Base-by-base conservation (phyloP, 257 asterid species). In the Mitragyna speciosa region DNA sequence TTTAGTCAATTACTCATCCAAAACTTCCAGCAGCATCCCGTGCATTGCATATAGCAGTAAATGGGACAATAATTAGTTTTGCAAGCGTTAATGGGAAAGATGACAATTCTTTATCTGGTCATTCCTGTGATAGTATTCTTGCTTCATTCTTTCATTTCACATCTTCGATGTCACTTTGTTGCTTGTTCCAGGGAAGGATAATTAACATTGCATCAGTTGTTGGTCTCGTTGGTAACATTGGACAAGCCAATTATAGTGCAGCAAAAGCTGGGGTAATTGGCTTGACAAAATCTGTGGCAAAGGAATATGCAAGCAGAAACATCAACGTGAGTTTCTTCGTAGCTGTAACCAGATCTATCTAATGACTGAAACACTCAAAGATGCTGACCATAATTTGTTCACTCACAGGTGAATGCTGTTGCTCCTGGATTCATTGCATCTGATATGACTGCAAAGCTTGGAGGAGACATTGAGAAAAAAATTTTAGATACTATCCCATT, bases 261-360 rank as follows among this genome's bases (percentile, higher is more conserved):
- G 98, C 98, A 84, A 94, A 96, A 89, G 99, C 98, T 12, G 98
- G 98, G 70, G 97, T 96, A 36, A 91, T 96, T 87, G 99, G 99
- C 76, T 85, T 96, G 65, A 96, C 97, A 24, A 96, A 96, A 88
- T 66, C 92, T 28, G 98, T 96, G 78, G 99, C 99, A 59, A 96
- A 91, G 89, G 99, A 96, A 84, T 96, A 94, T 73, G 84, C 99
- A 77, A 94, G 98, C 90, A 86, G 97, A 88, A 92, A 92, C 77
- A 89, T 93, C 51, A 91, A 89, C 76, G 97, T 95, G 78, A 85
- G 97, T 84, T 73, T 75, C 81, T 67, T 69, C 45, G 20, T 28
- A 45, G 76, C 56, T 56, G 33, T 65, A 33, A 69, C 73, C 59
- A 75, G 41, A 39, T 19, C 30, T 31, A 54, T 17, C 71, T 41